Percentiles rank a stretch among this genome's conserved stretches.
Conservation (phyloP, 139 green algal genomes). For the Tetradesmus lagerheimii region DNA sequence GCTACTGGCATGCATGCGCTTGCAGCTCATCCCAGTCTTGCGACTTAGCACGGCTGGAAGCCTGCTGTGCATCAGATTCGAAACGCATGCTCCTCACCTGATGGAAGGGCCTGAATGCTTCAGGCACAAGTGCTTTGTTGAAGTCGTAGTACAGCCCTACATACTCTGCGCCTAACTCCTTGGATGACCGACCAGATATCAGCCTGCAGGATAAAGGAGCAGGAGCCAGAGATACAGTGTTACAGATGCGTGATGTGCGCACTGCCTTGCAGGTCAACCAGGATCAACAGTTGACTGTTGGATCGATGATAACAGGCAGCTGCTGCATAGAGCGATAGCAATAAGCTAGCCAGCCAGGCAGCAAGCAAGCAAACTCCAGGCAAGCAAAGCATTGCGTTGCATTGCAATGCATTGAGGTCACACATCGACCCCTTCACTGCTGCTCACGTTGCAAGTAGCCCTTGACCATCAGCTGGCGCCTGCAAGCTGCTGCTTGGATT, state of each 20-base stretch:
- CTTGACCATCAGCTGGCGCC: not conserved
- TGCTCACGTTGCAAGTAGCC: not conserved
- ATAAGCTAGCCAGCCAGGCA: not conserved
- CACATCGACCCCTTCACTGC: not conserved
- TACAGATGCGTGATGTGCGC: too few species aligned
- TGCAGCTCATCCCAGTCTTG: not conserved
- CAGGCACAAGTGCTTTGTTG: conserved; percentile 36
- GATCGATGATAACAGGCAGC: too few species aligned
- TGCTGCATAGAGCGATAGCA: not conserved
- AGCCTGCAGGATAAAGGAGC: conserved; percentile 16
- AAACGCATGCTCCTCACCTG: not conserved
- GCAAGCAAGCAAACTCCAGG: not conserved
- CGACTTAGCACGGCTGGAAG: not conserved
- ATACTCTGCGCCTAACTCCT: not conserved
- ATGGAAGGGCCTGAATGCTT: conserved; percentile 46
- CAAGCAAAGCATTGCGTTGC: not conserved
- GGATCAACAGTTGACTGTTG: too few species aligned
- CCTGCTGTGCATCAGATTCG: not conserved
- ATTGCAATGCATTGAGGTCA: not conserved
- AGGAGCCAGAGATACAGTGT: not conserved
- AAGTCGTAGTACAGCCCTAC: conserved; percentile 51
- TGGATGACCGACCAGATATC: not conserved
- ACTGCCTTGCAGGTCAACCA: not conserved
- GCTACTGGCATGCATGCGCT: not conserved
- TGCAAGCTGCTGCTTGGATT: not conserved